Evolutionary conservation across 768 basidiomycete species (phyloP), one percentile per base, ranked within the genome.

Genomic region (Kwoniella sp.): DNA sequence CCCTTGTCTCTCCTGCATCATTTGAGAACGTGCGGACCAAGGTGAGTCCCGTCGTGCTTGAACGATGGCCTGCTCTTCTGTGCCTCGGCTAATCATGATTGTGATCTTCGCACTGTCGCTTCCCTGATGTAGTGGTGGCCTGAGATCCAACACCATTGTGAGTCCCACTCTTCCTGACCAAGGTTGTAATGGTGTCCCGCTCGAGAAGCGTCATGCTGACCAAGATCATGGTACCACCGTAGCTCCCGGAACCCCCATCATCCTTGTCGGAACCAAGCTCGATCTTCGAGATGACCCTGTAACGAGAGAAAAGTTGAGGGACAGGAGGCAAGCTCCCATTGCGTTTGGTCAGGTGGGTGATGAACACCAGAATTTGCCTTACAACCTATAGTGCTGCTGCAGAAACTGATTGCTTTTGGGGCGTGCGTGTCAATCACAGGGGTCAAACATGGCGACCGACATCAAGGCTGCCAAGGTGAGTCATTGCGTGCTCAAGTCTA

Each of bases 231-330:
- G 25, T n/a, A 13, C 20, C 20, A 17, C 11, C 13, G 45, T 58
- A 72, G 93, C 93, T 89, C 88, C 83, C 89, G 92, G 52, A 90
- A 97, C 92, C 2, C 93, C 95, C 2, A 83, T 93, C 67, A 89
- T 97, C 74, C 86, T 97, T 54, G 91, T 98, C 66, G 95, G 87
- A 31, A 96, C 93, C 9, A 98, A 99, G 83, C 91, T 85, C 26
- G 95, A 99, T 83, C 84, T 98, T 31, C 88, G 95, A 30, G 82
- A 85, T 58, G 93, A 97, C 82, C 88, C 90, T 26, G 87, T 89
- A 70, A 92, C 92, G n/a, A 83, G 88, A 2, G 69, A 73, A 23
- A 80, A 77, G 63, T 65, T 82, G 66, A 66, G 77, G 28, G 80
- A 82, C 58, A 66, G 79, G 30, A 62, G 79, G 53, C 76, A 76